Conservation (phyloP, 73 alveolate genomes). For the Effrenium voratum region DNA sequence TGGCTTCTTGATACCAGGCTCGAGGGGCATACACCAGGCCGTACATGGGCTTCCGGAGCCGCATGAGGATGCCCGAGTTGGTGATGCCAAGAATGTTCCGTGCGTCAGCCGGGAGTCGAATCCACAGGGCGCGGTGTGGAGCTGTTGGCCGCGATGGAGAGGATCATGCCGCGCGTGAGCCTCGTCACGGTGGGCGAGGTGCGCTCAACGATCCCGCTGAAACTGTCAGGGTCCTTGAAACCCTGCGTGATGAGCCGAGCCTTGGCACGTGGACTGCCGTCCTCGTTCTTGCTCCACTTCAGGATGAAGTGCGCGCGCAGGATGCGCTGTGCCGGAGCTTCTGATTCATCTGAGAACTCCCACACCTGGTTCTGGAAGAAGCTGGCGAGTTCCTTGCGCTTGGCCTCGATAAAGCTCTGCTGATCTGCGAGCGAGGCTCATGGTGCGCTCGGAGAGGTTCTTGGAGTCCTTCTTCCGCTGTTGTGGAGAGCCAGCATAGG, state of each 20-base stretch:
- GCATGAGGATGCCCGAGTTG: neutral
- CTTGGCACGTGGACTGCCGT: neutral
- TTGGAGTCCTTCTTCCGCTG: neutral
- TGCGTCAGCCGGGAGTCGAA: neutral
- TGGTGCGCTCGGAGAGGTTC: neutral
- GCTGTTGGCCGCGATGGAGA: neutral
- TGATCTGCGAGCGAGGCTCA: neutral
- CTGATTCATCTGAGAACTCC: neutral
- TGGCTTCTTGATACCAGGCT: neutral
- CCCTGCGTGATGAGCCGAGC: neutral
- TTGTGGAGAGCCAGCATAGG: neutral
- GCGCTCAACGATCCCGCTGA: neutral
- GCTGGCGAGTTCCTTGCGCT: neutral
- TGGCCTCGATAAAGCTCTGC: neutral
- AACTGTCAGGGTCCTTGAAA: neutral
- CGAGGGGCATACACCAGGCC: neutral
- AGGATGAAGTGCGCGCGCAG: neutral
- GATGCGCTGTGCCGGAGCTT: neutral
- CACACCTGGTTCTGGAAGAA: neutral
- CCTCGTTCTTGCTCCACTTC: neutral
- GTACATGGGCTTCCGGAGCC: constrained; percentile 1
- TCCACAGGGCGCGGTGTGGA: neutral
- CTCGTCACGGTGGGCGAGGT: neutral
- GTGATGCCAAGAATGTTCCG: neutral
- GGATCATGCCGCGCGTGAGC: neutral